Conservation (phyloP, 1,139 yeast species). For the Pneumocystis carinii region DNA sequence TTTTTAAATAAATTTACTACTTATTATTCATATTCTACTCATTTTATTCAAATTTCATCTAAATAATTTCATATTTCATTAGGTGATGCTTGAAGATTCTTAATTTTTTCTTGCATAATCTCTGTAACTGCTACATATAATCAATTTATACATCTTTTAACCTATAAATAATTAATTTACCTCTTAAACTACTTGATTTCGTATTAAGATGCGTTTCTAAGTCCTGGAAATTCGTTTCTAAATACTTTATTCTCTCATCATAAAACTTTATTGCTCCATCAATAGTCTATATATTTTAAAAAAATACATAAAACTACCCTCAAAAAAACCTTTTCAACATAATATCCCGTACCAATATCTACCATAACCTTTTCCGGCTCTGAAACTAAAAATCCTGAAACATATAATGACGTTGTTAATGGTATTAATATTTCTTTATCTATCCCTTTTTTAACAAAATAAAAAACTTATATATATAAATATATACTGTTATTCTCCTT, state of each 20-base stretch:
- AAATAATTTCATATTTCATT: not conserved
- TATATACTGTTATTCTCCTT: conserved; percentile 27
- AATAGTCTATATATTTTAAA: conserved; percentile 23
- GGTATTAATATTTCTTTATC: conserved; percentile 59
- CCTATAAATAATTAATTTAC: not conserved
- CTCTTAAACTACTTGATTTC: conserved; percentile 6
- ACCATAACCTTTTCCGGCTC: conserved; percentile 62
- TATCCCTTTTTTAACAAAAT: not conserved
- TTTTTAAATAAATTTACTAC: not conserved
- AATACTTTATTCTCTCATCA: conserved; percentile 53
- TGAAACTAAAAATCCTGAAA: conserved; percentile 54
- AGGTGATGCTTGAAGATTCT: not conserved
- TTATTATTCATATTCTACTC: no score
- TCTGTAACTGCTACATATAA: not conserved
- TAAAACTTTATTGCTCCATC: conserved; percentile 61
- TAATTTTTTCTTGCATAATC: not conserved
- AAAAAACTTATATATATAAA: not conserved
- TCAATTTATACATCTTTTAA: not conserved
- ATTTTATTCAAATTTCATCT: not conserved
- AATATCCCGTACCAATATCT: conserved; percentile 94
- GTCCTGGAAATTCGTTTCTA: conserved; percentile 59
- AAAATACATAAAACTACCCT: not conserved
- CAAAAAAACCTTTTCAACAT: conserved; percentile 48
- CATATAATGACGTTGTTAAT: conserved; percentile 71
- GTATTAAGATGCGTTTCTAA: conserved; percentile 48